Evolutionary conservation across 805 yeast species (phyloP).

Genomic region (Saccharomyces eubayanus): DNA sequence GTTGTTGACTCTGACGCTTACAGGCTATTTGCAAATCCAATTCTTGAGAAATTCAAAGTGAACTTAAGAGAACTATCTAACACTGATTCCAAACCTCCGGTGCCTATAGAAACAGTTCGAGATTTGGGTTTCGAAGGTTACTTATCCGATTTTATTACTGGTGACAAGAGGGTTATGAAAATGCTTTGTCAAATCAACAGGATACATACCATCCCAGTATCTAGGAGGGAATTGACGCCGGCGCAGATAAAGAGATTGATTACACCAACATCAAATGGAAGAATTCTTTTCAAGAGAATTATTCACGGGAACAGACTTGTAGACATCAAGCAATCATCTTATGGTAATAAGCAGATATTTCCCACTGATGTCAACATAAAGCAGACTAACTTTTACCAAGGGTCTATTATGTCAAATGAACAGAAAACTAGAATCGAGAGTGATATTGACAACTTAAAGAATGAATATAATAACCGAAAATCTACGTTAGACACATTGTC

Average conservation of each 20-base stretch:
- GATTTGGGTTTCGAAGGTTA: conserved; percentile 72
- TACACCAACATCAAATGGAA: conserved; percentile 34
- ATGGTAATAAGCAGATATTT: conserved; percentile 52
- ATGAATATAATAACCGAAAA: conserved; percentile 7
- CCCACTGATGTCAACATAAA: conserved; percentile 20
- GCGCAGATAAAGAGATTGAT: conserved; percentile 34
- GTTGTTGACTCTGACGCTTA: conserved; percentile 47
- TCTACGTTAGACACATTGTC: conserved; percentile 9
- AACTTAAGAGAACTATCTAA: conserved; percentile 45
- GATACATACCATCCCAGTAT: conserved; percentile 54
- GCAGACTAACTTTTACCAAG: conserved; percentile 19
- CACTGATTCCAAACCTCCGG: conserved; percentile 14
- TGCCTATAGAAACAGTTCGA: conserved; percentile 32
- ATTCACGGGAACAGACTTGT: conserved; percentile 51
- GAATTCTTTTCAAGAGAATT: conserved; percentile 44
- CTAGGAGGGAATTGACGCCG: conserved; percentile 38
- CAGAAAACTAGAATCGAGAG: conserved; percentile 10
- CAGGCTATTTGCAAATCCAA: conserved; percentile 33
- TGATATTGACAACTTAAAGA: conserved; percentile 9
- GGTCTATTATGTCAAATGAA: conserved; percentile 22
- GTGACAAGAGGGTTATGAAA: conserved; percentile 61
- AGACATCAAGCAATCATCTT: conserved; percentile 47
- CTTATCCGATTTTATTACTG: conserved; percentile 58
- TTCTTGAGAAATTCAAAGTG: conserved; percentile 41
- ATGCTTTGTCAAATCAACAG: conserved; percentile 57